A percentile compares a stretch with the other conserved stretches of the same genome.
These are phyloP conservation scores for Colletotrichum paranaense DNA, from an alignment of 2,329 filamentous ascomycete genomes.

Conservation along the genomic window DNA sequence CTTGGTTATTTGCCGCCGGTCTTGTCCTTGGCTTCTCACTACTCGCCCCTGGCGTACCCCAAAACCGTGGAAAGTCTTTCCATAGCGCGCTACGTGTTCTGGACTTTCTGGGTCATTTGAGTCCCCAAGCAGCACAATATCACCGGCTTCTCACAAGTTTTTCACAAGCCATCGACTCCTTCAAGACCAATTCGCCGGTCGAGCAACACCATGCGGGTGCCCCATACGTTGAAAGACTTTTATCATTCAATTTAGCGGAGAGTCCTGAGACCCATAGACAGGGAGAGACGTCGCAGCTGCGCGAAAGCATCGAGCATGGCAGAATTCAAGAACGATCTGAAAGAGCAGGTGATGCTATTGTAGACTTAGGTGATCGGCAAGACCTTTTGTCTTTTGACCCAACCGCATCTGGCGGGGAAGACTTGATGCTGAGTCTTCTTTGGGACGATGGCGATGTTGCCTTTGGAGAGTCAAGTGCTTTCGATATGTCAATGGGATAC, in stretches of 20 bases:
- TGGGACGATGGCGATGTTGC: conserved; percentile 2
- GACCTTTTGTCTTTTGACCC: not conserved
- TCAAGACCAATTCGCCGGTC: not conserved
- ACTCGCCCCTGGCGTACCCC: not conserved
- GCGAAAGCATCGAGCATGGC: too few relatives aligned
- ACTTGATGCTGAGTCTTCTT: conserved; percentile 6
- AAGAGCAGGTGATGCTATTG: not conserved
- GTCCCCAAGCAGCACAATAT: conserved; percentile 7
- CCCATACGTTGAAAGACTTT: conserved; percentile 4
- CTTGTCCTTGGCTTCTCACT: conserved; percentile 62
- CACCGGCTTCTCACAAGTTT: conserved; percentile 5
- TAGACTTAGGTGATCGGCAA: too few relatives aligned
- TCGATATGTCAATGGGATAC: not conserved
- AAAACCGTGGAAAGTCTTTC: not conserved
- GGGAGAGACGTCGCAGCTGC: not conserved
- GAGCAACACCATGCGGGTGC: not conserved
- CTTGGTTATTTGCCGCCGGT: conserved; percentile 62
- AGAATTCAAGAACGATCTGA: too few relatives aligned
- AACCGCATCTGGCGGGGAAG: not conserved
- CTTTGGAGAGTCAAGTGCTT: not conserved
- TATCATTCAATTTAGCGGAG: not conserved
- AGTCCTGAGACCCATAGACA: not conserved
- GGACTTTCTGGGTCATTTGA: not conserved
- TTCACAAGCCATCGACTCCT: conserved; percentile 2
- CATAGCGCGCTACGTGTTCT: not conserved